A percentile compares a stretch with the other conserved stretches of the same genome.
Evolutionary conservation across 2,329 filamentous ascomycete genomes (phyloP).

Genomic region (Hypoxylon sp.): DNA sequence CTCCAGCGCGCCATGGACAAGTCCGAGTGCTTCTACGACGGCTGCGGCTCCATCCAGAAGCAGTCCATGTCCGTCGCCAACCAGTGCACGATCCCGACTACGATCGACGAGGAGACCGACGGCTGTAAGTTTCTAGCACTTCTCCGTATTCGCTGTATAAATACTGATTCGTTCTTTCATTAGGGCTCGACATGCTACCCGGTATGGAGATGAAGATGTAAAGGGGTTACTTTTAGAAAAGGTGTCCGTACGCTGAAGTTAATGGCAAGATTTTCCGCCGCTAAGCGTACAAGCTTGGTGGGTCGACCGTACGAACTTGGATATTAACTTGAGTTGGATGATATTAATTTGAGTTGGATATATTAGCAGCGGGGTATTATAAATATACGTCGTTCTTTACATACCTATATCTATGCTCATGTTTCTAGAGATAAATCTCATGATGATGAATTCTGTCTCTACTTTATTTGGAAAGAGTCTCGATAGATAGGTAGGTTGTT

Average conservation of each 20-base stretch:
- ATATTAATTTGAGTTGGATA: slow-evolving; percentile 1
- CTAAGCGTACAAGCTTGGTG: neutral
- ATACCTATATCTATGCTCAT: neutral
- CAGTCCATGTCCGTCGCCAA: slow-evolving; percentile 50
- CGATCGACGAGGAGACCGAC: slow-evolving; percentile 48
- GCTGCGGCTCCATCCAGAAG: slow-evolving; percentile 51
- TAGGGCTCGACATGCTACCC: neutral
- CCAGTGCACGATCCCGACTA: slow-evolving; percentile 48
- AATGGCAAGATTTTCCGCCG: neutral
- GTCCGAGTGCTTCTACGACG: slow-evolving; percentile 57
- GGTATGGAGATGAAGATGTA: neutral
- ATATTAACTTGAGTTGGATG: neutral
- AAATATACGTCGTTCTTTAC: slow-evolving; percentile 3
- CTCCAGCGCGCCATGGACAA: slow-evolving; percentile 54
- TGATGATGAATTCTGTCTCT: neutral
- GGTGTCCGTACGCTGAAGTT: neutral
- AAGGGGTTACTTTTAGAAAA: neutral
- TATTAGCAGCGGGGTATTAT: slow-evolving; percentile 3
- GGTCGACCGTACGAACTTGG: neutral
- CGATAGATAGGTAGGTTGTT: too few relatives aligned
- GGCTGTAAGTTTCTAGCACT: slow-evolving; percentile 47
- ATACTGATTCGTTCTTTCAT: slow-evolving; percentile 22
- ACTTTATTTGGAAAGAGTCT: neutral
- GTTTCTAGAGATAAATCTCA: neutral
- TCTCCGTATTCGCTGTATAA: neutral